Base-by-base conservation (phyloP, 2,329 filamentous ascomycete species). In the Macrophomina phaseolina region DNA sequence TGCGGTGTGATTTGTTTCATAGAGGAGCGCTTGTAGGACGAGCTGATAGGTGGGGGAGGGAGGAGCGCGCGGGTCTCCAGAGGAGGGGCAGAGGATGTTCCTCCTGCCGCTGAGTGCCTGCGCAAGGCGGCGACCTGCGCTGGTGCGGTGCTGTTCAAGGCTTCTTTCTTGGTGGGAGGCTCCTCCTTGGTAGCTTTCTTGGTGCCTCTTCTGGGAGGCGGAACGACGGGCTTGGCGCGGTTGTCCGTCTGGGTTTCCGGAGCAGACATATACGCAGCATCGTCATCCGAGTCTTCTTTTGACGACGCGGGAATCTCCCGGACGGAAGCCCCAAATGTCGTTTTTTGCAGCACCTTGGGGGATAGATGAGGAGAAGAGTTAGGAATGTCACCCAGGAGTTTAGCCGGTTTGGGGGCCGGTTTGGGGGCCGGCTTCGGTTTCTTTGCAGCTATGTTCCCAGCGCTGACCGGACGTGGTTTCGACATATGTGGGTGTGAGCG, bases 1-100 rank as follows among this genome's bases (percentile, higher is more conserved):
- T 83, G 79, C 7, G 82, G 81, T 8, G 79, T 78, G 52, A 81
- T 77, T 9, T 76, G 74, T 67, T 73, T 78, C 16, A 76, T 73
- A 1, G 58, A 80, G 69, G 69, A 74, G 67, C 74, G 76, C 66
- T 72, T 79, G 74, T 72, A 81, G 71, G 69, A 79, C 73, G 68
- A 81, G 79, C 18, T 80, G 76, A 67, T 74, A 77, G 16, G 75
- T 2, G 55, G 64, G n/a, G 53, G 64, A 6, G 62, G 46, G 71
- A 72, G 7, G 68, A 67, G 16, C 68, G 70, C 8, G 66, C 68
- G 18, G 68, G 69, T 3, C 78, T 76, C 60, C 67, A 68, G 56
- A 66, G 71, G 40, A 66, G 72, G 66, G 51, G 69, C 36, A 70
- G 67, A 61, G 71, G 66, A 65, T 72, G 68, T 62, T 40, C 73